Evolutionary conservation across 2,329 filamentous ascomycete species (phyloP).

Genomic region (Talaromyces islandicus): DNA sequence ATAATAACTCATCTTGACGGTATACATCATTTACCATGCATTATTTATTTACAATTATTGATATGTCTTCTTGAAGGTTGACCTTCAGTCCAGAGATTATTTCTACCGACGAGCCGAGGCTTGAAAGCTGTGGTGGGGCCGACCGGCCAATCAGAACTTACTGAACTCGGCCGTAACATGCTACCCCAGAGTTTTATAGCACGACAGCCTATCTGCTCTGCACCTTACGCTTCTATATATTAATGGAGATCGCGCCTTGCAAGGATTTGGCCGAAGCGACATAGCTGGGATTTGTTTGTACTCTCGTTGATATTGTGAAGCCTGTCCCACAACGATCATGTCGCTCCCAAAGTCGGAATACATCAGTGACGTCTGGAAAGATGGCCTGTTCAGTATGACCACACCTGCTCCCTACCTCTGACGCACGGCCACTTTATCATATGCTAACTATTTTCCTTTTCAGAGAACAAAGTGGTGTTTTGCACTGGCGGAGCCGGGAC

Average conservation of each 20-base stretch:
- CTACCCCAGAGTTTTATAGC: neutral
- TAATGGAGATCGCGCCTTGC: neutral
- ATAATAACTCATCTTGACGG: too few species aligned
- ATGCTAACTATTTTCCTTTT: neutral
- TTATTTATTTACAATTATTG: too few species aligned
- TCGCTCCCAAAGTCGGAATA: conserved; percentile 66
- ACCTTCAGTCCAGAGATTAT: too few species aligned
- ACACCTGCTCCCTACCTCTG: neutral
- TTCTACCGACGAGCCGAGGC: neutral
- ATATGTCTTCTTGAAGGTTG: too few species aligned
- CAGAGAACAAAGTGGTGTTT: conserved; percentile 84
- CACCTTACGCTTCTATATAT: neutral
- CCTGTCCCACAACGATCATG: conserved; percentile 46
- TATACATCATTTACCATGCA: too few species aligned
- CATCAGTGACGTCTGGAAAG: conserved; percentile 75
- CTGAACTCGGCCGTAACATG: neutral
- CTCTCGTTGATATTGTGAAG: neutral
- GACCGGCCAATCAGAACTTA: neutral
- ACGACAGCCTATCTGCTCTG: neutral
- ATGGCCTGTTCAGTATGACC: conserved; percentile 73
- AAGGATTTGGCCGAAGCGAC: neutral
- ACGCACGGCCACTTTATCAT: neutral
- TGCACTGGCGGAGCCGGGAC: conserved; percentile 91
- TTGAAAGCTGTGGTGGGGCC: neutral
- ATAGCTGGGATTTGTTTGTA: neutral